Base-by-base conservation (phyloP, 2,329 filamentous ascomycete genomes). In the Aaosphaeria arxii region DNA sequence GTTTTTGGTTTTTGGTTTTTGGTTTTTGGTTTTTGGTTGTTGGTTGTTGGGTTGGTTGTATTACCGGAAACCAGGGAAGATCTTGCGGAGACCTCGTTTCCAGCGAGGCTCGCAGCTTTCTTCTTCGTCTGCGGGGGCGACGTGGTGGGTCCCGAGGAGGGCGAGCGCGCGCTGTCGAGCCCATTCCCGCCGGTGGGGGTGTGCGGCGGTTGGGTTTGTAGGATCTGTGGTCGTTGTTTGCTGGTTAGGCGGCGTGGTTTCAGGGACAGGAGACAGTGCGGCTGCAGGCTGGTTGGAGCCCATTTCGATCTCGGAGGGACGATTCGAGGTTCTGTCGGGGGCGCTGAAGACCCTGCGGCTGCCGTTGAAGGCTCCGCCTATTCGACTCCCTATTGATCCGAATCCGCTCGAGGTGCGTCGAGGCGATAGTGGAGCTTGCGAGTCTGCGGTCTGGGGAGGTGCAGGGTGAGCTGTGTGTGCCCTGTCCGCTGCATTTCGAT, bases 91-190 rank as follows among this genome's bases (percentile, higher is more conserved):
- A 11, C 57, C 53, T 6, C 64, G 59, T 41, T 55, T 58, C 64
- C 64, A 69, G 11, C 51, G 51, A 6, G 63, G 54, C 0, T 47
- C 43, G 17, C 17, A 24, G 5, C 36, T 40, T 30, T 52, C 47
- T 29, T 60, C 56, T 33, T 67, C 57, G 9, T 65, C 64, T 31
- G 57, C 59, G 7, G 51, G 45, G 2, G 64, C 60, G 9, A 49
- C 53, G 7, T 58, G 51, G 2, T 55, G 52, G 40, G 57, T 57
- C n/a, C 73, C 74, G 5, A 76, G 63, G 57, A 77, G 66, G 7
- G 67, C 60, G n/a, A 75, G 50, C 7, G 74, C 74, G 41, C 75
- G 63, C 49, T 74, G 70, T 4, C 73, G 66, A 5, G 74, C 73
- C 73, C 74, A 76, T 49, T 77, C 73, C 45, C 73, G 58, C 36